Evolutionary conservation across 306 rosid genomes (phyloP), one percentile per base, ranked within the genome.

Genomic region (Cotoneaster glaucophyllus): DNA sequence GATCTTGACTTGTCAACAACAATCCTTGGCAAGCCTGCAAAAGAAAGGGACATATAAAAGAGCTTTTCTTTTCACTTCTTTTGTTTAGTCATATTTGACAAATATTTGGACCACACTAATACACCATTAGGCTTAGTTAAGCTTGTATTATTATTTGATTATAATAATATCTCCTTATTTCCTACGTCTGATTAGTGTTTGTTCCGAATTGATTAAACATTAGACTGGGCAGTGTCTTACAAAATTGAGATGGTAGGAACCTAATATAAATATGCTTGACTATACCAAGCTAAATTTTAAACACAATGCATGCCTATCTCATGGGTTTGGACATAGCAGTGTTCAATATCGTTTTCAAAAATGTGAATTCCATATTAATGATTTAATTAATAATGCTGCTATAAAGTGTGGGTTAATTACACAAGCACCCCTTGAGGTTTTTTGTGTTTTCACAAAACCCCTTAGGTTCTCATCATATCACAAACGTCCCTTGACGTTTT

Each of bases 1-100:
- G 83, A 78, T 62, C 63, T 44, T 70, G 81, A 79, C 78, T 29
- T 65, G 2, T 75, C 43, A 54, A 59, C 75, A 64, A 45, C 50
- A 43, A 37, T 59, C 48, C 57, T 18, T 74, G 29, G 50, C 76
- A 69, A 17, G 8, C 64, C 32, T 29, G 69, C 41, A 67, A 29
- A 52, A 28, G n/a, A 34, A 44, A 21, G 53, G 52, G 82, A 73
- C 74, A 74, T 18, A 66, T 19, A 57, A 74, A 82, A 70, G 53
- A 61, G 53, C 28, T 53, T 65, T 70, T 53, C 70, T 52, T 78
- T 78, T 74, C 39, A 39, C 76, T 59, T 69, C 64, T 50, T 64
- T 64, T 32, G 64, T 64, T 67, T 43, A 15, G 37, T 9, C 66
- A 8, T 43, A 43, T 43, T 11, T 59, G 64, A n/a, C 44, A 39